Conservation (phyloP, 768 basidiomycete genomes). For the Rossbeevera mucosa region DNA sequence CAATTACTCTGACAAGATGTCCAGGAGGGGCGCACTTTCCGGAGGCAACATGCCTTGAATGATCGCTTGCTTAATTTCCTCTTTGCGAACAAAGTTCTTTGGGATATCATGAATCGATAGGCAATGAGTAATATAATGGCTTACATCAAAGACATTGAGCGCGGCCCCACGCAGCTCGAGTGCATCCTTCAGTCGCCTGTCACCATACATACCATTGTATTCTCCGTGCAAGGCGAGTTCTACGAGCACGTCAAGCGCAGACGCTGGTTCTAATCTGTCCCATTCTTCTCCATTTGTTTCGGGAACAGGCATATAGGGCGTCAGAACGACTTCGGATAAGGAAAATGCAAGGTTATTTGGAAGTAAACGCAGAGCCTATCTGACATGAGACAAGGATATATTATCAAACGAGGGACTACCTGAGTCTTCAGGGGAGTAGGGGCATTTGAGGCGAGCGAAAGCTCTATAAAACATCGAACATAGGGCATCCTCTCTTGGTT, state of each 20-base stretch:
- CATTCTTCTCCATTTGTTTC: conserved; percentile 89
- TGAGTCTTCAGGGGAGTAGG: conserved; percentile 85
- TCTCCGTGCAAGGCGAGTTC: conserved; percentile 85
- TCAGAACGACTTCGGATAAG: conserved; percentile 61
- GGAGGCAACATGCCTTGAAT: conserved; percentile 68
- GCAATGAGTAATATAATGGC: background rate
- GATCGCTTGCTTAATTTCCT: conserved; percentile 65
- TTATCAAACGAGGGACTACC: conserved; percentile 36
- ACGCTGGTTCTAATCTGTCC: conserved; percentile 78
- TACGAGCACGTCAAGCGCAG: conserved; percentile 78
- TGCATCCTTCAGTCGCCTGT: conserved; percentile 56
- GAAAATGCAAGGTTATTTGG: conserved; percentile 53
- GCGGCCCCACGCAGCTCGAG: conserved; percentile 76
- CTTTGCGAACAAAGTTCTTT: conserved; percentile 73
- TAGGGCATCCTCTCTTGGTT: conserved; percentile 53
- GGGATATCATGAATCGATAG: background rate
- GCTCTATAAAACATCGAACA: conserved; percentile 78
- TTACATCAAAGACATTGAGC: conserved; percentile 78
- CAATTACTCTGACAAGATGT: background rate
- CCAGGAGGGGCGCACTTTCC: conserved; percentile 36
- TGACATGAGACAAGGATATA: conserved; percentile 27
- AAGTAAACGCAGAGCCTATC: conserved; percentile 56
- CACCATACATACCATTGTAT: conserved; percentile 64
- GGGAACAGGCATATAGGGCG: conserved; percentile 72
- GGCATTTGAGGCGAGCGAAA: conserved; percentile 90